A percentile compares a stretch with the other conserved stretches of the same genome.
Evolutionary conservation across 169 alveolate species (phyloP).

Genomic region (Neospora caninum): DNA sequence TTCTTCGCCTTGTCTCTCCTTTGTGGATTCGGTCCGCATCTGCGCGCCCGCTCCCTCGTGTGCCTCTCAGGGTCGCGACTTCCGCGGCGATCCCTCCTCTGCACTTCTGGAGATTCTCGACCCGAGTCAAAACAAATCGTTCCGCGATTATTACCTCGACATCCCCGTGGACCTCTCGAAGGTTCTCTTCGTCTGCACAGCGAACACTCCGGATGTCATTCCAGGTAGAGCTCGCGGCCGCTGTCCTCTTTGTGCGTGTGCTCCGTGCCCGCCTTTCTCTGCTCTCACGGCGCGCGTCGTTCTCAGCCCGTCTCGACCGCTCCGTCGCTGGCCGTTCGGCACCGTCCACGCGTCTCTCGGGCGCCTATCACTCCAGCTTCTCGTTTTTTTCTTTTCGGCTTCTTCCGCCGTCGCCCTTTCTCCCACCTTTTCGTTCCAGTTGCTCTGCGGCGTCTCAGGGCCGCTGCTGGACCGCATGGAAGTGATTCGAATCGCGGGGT

Average conservation of each 20-base stretch:
- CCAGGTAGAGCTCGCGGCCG: constrained; percentile 71
- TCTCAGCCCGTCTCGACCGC: too few species aligned
- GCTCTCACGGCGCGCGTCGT: too few species aligned
- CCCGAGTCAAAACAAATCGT: constrained; percentile 86
- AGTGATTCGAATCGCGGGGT: constrained; percentile 91
- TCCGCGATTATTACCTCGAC: constrained; percentile 74
- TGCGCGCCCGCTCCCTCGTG: not conserved
- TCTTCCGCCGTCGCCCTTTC: too few species aligned
- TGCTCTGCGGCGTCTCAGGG: constrained; percentile 51
- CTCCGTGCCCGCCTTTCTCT: too few species aligned
- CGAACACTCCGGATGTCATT: constrained; percentile 91
- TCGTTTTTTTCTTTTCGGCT: too few species aligned
- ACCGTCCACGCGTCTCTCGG: too few species aligned
- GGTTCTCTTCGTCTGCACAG: constrained; percentile 93
- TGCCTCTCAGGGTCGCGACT: constrained; percentile 77
- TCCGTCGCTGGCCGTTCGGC: too few species aligned
- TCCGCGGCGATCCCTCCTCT: constrained; percentile 92
- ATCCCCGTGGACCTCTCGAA: constrained; percentile 87
- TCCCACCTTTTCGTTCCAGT: too few species aligned
- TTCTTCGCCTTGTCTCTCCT: too few species aligned
- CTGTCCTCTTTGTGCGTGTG: too few species aligned
- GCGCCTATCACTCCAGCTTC: too few species aligned
- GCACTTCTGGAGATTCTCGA: constrained; percentile 93
- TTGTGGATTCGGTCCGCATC: too few species aligned
- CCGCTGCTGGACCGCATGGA: constrained; percentile 95